A percentile compares a stretch with the other conserved stretches of the same genome.
Evolutionary conservation across 2,329 filamentous ascomycete genomes (phyloP).

Genomic region (Pyrenophora graminea): DNA sequence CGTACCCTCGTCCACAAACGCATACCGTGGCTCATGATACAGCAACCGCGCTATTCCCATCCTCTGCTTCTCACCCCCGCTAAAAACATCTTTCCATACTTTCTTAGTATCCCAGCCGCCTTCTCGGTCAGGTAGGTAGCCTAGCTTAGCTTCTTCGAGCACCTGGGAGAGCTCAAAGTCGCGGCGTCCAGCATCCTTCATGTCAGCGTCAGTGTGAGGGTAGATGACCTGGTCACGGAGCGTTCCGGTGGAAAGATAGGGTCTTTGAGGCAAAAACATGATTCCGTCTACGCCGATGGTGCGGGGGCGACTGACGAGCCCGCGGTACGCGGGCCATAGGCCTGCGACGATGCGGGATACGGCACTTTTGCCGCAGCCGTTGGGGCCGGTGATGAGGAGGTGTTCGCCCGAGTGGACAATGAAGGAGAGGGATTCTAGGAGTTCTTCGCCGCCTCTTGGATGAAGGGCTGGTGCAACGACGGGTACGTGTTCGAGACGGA

Average conservation of each 20-base stretch:
- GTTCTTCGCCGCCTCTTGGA: conserved; percentile 87
- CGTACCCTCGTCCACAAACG: conserved; percentile 93
- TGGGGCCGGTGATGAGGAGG: conserved; percentile 89
- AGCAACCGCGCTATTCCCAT: conserved; percentile 88
- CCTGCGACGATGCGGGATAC: conserved; percentile 87
- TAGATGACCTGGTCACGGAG: conserved; percentile 97
- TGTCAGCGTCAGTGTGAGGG: conserved; percentile 90
- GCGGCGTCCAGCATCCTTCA: conserved; percentile 77
- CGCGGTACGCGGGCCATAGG: conserved; percentile 94
- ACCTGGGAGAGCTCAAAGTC: conserved; percentile 79
- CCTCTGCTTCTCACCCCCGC: conserved; percentile 94
- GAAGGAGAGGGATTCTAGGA: conserved; percentile 86
- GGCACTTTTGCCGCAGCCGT: conserved; percentile 90
- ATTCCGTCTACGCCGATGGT: conserved; percentile 83
- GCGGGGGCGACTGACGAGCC: conserved; percentile 85
- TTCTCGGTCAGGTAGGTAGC: conserved; percentile 88
- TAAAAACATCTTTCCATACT: conserved; percentile 98
- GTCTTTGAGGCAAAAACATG: conserved; percentile 96
- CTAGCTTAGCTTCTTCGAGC: conserved; percentile 81
- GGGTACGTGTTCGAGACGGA: conserved; percentile 90
- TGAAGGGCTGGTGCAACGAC: conserved; percentile 86
- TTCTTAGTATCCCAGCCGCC: conserved; percentile 96
- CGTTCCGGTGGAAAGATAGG: conserved; percentile 89
- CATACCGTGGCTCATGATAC: conserved; percentile 94
- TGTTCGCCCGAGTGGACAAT: conserved; percentile 91